phyloP scores from a whole-genome alignment of 2,329 filamentous ascomycete species.

The Aureobasidium leucospermi region DNA sequence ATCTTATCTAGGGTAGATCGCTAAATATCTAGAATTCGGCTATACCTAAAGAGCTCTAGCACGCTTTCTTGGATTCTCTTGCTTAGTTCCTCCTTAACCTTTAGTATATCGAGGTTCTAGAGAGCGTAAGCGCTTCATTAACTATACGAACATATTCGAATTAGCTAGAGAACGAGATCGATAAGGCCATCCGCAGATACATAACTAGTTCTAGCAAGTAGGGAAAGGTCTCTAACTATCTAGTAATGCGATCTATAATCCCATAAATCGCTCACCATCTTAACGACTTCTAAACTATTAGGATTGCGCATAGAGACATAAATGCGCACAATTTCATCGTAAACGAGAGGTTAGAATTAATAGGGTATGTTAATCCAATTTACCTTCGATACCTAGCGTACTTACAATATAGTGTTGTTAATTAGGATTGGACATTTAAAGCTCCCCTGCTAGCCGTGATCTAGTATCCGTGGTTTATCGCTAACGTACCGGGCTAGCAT shows the following conservation, averaged over 20 bases:
- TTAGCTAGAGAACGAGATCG: background rate
- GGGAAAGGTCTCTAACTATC: background rate
- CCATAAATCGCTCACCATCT: background rate
- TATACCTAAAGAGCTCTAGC: no score
- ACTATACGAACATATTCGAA: background rate
- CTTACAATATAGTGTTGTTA: background rate
- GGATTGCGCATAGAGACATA: background rate
- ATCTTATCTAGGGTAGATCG: no score
- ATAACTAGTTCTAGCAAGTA: background rate
- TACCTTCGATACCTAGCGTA: background rate
- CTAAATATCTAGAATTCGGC: no score
- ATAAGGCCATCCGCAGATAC: background rate
- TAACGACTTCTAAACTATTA: background rate
- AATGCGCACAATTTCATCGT: background rate
- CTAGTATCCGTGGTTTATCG: conserved; percentile 14
- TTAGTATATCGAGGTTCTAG: background rate
- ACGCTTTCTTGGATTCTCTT: no score
- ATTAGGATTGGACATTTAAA: conserved; percentile 11
- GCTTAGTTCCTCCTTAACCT: no score
- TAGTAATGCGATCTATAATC: background rate
- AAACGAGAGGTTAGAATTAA: background rate
- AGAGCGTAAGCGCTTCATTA: background rate
- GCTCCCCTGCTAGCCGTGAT: conserved; percentile 11
- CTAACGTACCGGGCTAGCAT: conserved; percentile 12
- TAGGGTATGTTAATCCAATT: background rate